Conservation (phyloP, 352 stramenopile species). For the Phytophthora litchii region DNA sequence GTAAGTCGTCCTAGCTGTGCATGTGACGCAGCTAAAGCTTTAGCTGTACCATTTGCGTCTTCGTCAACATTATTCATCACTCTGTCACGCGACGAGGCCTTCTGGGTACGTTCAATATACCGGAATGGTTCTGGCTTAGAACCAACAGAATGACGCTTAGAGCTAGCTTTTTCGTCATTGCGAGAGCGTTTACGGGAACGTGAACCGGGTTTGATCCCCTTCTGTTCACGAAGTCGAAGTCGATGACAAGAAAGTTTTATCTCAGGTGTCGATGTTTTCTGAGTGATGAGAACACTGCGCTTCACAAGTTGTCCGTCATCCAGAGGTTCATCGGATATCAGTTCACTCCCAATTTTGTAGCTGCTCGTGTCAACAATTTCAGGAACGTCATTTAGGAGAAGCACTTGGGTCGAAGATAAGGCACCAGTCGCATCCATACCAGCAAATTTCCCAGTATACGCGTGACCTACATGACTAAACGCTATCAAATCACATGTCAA, state of each 20-base stretch:
- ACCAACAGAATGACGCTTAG: background rate
- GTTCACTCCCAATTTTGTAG: background rate
- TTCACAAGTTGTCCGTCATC: slow-evolving; percentile 41
- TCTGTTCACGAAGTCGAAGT: slow-evolving; percentile 39
- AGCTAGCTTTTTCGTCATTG: slow-evolving; percentile 14
- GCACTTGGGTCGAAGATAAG: slow-evolving; percentile 29
- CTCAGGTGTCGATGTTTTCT: slow-evolving; percentile 29
- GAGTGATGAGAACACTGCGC: slow-evolving; percentile 53
- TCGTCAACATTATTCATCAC: slow-evolving; percentile 8
- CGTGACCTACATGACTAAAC: slow-evolving; percentile 58
- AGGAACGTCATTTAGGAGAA: slow-evolving; percentile 51
- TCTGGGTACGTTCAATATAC: slow-evolving; percentile 71
- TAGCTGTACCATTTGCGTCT: slow-evolving; percentile 2
- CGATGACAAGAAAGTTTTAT: slow-evolving; percentile 47
- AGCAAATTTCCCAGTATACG: slow-evolving; percentile 39
- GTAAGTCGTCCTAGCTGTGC: slow-evolving; percentile 55
- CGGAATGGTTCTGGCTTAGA: slow-evolving; percentile 20
- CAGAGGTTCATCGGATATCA: background rate
- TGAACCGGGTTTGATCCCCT: slow-evolving; percentile 21
- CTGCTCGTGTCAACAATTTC: slow-evolving; percentile 7
- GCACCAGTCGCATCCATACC: background rate
- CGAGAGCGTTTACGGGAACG: slow-evolving; percentile 44
- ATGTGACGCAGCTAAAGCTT: slow-evolving; percentile 22
- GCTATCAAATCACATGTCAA: slow-evolving; percentile 24
- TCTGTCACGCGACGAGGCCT: slow-evolving; percentile 30